Percentiles rank a stretch among this genome's conserved stretches.
Conservation (phyloP, 2,329 filamentous ascomycete genomes). For the Paecilomyces dactylethromorphus region DNA sequence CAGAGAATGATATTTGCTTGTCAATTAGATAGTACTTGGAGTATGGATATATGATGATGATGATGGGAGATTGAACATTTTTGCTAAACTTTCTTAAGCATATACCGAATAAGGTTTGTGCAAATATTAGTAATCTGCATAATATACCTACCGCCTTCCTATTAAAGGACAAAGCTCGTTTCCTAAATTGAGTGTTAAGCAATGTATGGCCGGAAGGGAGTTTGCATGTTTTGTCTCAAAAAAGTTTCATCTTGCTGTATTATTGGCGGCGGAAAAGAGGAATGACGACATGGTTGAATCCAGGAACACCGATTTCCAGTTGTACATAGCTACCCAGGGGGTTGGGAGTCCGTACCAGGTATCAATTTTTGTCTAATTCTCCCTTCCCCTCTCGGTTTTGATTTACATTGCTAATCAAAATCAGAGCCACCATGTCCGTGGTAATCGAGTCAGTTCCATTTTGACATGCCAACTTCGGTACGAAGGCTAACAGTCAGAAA, state of each 20-base stretch:
- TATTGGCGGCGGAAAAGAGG: neutral
- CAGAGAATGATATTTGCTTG: neutral
- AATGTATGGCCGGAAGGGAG: neutral
- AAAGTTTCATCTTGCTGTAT: neutral
- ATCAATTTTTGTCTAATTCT: neutral
- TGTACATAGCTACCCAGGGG: neutral
- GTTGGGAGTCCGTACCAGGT: neutral
- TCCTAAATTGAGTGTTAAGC: no score
- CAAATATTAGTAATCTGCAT: neutral
- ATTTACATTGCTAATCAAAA: neutral
- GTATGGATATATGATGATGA: neutral
- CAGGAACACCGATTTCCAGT: neutral
- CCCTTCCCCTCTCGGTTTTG: neutral
- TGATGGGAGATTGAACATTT: neutral
- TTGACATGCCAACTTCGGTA: neutral
- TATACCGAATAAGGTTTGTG: neutral
- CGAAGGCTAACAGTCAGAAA: neutral
- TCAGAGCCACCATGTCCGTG: neutral
- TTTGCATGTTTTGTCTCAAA: neutral
- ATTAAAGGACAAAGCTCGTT: neutral
- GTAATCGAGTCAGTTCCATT: neutral
- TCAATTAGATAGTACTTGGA: neutral
- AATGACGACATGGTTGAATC: neutral
- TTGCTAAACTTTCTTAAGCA: neutral
- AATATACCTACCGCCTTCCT: neutral